These are phyloP conservation scores for Coix lacrymajobi DNA, from an alignment of 176 grass and related monocot genomes.

Conservation along the genomic window DNA sequence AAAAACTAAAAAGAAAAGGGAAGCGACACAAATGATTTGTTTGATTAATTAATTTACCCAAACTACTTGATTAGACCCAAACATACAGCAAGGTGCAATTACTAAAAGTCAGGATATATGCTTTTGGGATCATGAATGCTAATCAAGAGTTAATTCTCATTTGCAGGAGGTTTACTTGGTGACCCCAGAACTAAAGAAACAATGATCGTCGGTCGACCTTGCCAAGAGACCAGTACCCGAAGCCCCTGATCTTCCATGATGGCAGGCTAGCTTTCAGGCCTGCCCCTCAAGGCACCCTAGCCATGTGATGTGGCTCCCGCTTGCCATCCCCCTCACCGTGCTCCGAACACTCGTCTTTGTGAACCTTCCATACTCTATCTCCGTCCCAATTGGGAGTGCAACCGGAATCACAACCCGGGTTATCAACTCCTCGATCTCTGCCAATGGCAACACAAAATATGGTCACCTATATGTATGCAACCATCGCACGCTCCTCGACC, in stretches of 20 bases:
- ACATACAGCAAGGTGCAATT: neutral
- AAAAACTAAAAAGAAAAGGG: neutral
- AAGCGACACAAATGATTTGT: neutral
- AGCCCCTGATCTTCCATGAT: constrained; percentile 80
- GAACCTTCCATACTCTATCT: constrained; percentile 47
- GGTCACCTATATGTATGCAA: constrained; percentile 69
- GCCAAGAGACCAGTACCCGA: constrained; percentile 46
- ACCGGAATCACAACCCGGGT: constrained; percentile 45
- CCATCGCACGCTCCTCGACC: constrained; percentile 81
- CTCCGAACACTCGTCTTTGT: constrained; percentile 53
- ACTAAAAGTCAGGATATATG: neutral
- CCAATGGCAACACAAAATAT: neutral
- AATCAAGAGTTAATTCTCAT: neutral
- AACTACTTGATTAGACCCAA: neutral
- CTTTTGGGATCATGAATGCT: neutral
- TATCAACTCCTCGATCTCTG: neutral
- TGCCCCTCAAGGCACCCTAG: constrained; percentile 43
- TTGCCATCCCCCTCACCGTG: constrained; percentile 40
- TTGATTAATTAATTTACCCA: constrained; percentile 8
- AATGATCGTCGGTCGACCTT: constrained; percentile 67
- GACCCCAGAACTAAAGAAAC: constrained; percentile 42
- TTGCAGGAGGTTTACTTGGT: constrained; percentile 60
- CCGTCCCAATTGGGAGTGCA: constrained; percentile 24
- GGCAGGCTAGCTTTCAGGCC: constrained; percentile 78
- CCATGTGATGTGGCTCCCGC: constrained; percentile 78